Percentiles rank a stretch among this genome's conserved stretches.
These are phyloP conservation scores for Flammula alnicola DNA, from an alignment of 1,284 basidiomycete species.

Conservation along the genomic window DNA sequence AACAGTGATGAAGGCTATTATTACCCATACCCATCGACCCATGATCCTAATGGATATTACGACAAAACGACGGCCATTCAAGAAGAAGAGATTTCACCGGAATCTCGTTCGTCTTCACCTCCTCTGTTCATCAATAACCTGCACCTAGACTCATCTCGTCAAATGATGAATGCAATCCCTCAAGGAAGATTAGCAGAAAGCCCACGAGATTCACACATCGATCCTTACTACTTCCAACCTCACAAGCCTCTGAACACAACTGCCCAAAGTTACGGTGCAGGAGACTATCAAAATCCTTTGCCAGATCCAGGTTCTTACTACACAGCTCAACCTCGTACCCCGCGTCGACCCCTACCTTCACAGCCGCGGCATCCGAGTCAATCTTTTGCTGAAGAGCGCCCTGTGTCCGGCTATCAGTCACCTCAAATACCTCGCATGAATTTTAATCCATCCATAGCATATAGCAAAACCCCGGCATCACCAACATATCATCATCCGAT, in stretches of 20 bases:
- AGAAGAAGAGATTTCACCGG: neutral
- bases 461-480: conserved; percentile 31
- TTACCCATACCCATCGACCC: no score
- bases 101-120: neutral
- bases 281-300: neutral
- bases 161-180: neutral
- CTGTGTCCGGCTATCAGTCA: conserved; percentile 3
- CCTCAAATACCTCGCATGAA: conserved; percentile 27
- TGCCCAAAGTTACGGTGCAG: neutral
- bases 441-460: conserved; percentile 56
- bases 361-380: conserved; percentile 3
- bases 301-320: neutral
- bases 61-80: neutral
- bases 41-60: neutral
- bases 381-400: conserved; percentile 8
- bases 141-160: no score
- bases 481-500: conserved; percentile 10
- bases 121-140: no score
- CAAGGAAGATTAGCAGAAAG: neutral
- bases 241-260: neutral
- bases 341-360: conserved; percentile 8
- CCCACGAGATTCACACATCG: neutral
- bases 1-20: no score
- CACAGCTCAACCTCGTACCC: neutral
- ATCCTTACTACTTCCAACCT: neutral